Evolutionary conservation across 2,329 filamentous ascomycete genomes (phyloP), one percentile per base, ranked within the genome.

Genomic region (Piedraia hortae): DNA sequence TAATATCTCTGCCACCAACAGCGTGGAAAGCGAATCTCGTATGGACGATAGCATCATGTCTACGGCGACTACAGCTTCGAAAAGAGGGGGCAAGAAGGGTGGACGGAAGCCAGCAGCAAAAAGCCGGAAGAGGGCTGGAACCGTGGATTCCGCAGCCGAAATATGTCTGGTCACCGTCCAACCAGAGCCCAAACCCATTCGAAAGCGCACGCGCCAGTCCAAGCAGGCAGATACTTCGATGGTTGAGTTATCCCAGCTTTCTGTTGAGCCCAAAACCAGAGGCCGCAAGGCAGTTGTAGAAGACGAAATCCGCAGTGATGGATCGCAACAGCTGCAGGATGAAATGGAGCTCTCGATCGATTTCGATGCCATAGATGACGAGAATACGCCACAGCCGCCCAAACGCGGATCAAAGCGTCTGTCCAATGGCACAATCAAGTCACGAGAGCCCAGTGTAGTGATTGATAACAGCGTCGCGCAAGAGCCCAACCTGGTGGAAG

Each of bases 11-110:
- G 25, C 28, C 12, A 39, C 35, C 8, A 35, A 38, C 13, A 26
- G 24, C 19, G 26, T 28, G 4, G 11, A 18, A 13, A 10, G 18
- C 5, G 18, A 20, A 21, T 18, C 16, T n/a, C 14, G 14, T 10
- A 13, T 15, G 11, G 34, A 64, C 46, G 37, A 61, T 47, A 58
- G 60, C 50, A 32, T 59, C 46, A 37, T 62, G 41, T 48, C 46
- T 4, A 43, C 39, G 14, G 39, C 39, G 12, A 47, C 45, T 4
- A 50, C 47, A 1, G 59, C 38, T 12, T 35, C 35, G n/a, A 25
- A 24, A 5, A 41, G 37, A 16, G 34, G 35, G 6, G 44, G 42
- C 30, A 43, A 38, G 29, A 41, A 38, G 24, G 28, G 28, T 10
- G 30, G 31, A 6, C 35, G 56, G 28, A 25, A 25, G 12, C 40